Percentiles rank a stretch among this genome's conserved stretches.
Evolutionary conservation across 108 stramenopile genomes (phyloP).

Genomic region (Pseudonitzschia pungens): DNA sequence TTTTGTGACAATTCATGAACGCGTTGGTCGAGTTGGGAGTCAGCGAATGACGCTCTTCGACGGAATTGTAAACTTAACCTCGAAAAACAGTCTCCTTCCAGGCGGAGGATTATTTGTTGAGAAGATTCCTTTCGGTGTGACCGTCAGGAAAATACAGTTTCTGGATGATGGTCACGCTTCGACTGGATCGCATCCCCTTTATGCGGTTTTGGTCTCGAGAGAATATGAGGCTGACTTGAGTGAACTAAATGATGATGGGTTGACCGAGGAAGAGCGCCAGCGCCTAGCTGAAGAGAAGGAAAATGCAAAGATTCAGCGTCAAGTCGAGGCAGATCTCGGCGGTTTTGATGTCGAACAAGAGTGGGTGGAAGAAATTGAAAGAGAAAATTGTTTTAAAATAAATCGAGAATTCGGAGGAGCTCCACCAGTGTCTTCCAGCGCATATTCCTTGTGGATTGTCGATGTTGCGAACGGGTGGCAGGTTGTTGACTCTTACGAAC

Average conservation of each 20-base stretch:
- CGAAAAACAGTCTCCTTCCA: constrained; percentile 65
- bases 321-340: constrained; percentile 89
- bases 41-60: constrained; percentile 77
- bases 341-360: constrained; percentile 90
- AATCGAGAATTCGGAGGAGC: constrained; percentile 70
- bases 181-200: constrained; percentile 62
- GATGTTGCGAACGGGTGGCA: constrained; percentile 79
- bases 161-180: constrained; percentile 71
- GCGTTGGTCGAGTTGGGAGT: constrained; percentile 84
- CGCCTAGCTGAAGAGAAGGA: constrained; percentile 75
- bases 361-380: constrained; percentile 88
- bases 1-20: constrained; percentile 83
- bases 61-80: constrained; percentile 53
- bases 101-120: constrained; percentile 76
- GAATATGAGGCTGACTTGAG: constrained; percentile 77
- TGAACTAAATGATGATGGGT: constrained; percentile 72
- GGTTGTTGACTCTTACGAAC: constrained; percentile 72
- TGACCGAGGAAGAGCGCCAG: constrained; percentile 74
- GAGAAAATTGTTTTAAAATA: constrained; percentile 81
- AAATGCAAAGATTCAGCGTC: constrained; percentile 66
- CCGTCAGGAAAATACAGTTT: constrained; percentile 73
- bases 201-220: constrained; percentile 73
- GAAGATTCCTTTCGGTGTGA: constrained; percentile 75
- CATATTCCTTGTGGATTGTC: constrained; percentile 84
- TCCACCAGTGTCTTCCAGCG: constrained; percentile 58